These are phyloP conservation scores for Tylopilus sp. DNA, from an alignment of 1,284 basidiomycete species.

Conservation along the genomic window DNA sequence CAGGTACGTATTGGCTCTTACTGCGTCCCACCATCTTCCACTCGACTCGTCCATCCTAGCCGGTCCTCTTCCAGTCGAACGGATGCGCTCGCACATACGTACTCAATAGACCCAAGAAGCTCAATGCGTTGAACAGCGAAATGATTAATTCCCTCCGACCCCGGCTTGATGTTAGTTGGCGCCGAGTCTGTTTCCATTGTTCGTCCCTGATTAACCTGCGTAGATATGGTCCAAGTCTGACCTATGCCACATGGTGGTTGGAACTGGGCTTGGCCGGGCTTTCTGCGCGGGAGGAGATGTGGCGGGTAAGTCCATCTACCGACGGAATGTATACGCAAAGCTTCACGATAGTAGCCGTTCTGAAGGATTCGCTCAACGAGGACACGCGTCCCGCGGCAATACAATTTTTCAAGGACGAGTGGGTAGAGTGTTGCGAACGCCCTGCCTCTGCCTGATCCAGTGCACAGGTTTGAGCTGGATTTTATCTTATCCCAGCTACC, in stretches of 20 bases:
- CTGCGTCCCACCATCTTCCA: slow-evolving; percentile 12
- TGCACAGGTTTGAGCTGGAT: slow-evolving; percentile 80
- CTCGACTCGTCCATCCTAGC: slow-evolving; percentile 36
- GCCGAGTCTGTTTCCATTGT: slow-evolving; percentile 1
- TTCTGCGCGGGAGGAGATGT: slow-evolving; percentile 98
- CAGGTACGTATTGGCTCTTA: slow-evolving; percentile 20
- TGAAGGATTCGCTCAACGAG: slow-evolving; percentile 46
- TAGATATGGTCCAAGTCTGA: slow-evolving; percentile 81
- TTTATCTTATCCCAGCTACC: slow-evolving; percentile 75
- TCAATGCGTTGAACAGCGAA: slow-evolving; percentile 82
- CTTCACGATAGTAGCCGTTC: slow-evolving; percentile 46
- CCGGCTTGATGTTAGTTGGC: slow-evolving; percentile 63
- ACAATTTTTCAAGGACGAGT: slow-evolving; percentile 91
- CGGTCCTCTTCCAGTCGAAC: slow-evolving; percentile 69
- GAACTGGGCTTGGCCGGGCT: slow-evolving; percentile 72
- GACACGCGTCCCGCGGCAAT: slow-evolving; percentile 60
- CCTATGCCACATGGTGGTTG: slow-evolving; percentile 74
- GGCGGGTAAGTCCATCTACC: slow-evolving; percentile 51
- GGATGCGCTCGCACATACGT: slow-evolving; percentile 63
- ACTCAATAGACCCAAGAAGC: slow-evolving; percentile 79
- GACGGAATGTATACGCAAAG: slow-evolving; percentile 5
- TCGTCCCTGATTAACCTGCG: slow-evolving; percentile 13
- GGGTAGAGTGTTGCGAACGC: slow-evolving; percentile 29
- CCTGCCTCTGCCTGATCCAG: slow-evolving; percentile 6
- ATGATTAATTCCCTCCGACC: slow-evolving; percentile 78